phyloP scores from a whole-genome alignment of 345 rosid species.

The Pistacia integerrima region DNA sequence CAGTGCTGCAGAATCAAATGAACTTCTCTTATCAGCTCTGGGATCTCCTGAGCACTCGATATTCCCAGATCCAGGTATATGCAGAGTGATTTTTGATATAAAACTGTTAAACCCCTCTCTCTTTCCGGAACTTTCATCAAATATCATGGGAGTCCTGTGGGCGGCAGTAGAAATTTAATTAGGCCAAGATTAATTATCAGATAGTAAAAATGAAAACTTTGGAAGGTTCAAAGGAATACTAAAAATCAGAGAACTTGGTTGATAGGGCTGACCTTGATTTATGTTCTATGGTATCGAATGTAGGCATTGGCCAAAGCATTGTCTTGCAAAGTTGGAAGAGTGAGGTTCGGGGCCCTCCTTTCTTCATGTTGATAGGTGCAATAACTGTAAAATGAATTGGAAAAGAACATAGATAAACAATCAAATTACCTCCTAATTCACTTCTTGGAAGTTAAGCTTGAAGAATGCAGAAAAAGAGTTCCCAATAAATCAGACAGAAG shows the following conservation, averaged over 20 bases:
- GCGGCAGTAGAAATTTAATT: not conserved
- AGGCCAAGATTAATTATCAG: not conserved
- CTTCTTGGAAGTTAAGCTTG: not conserved
- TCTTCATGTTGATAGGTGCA: conserved; percentile 56
- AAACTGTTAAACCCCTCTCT: conserved; percentile 54
- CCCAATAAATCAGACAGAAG: not conserved
- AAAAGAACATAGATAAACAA: not conserved
- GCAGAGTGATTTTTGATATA: conserved; percentile 50
- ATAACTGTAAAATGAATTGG: conserved; percentile 45
- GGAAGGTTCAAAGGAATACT: not conserved
- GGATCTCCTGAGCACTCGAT: conserved; percentile 58
- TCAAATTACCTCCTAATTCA: not conserved
- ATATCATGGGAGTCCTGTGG: conserved; percentile 51
- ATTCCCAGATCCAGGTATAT: conserved; percentile 49
- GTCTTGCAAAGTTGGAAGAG: conserved; percentile 78
- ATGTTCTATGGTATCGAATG: conserved; percentile 47
- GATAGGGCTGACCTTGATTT: conserved; percentile 46
- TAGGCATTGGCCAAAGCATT: conserved; percentile 76
- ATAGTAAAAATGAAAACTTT: conserved; percentile 7
- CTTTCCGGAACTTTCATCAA: conserved; percentile 41
- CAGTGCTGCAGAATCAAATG: conserved; percentile 77
- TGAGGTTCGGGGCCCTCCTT: conserved; percentile 79
- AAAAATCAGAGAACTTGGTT: not conserved
- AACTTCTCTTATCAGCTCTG: conserved; percentile 82
- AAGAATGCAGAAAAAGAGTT: not conserved